A percentile compares a stretch with the other conserved stretches of the same genome.
Evolutionary conservation across 208 protist genomes (phyloP).

Genomic region (Giardia duodenalis): DNA sequence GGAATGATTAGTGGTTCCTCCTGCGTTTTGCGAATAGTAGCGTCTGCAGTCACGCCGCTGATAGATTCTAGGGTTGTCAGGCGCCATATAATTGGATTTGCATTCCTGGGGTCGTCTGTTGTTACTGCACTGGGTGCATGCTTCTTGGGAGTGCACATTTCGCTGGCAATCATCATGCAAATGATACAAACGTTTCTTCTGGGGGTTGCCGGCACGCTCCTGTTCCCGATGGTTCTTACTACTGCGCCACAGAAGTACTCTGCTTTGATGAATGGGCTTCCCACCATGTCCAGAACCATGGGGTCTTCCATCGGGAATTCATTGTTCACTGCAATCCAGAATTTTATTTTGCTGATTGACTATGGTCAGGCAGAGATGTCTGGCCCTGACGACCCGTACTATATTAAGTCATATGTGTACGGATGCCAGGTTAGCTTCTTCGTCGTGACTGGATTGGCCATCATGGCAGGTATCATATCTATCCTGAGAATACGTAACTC

Average conservation of each 20-base stretch:
- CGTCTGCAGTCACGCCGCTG: background rate
- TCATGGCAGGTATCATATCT: background rate
- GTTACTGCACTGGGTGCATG: background rate
- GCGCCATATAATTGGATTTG: background rate
- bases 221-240: background rate
- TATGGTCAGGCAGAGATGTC: background rate
- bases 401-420: background rate
- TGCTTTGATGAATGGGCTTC: background rate
- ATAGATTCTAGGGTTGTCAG: background rate
- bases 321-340: background rate
- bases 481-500: background rate
- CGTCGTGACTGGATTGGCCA: background rate
- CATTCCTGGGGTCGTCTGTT: background rate
- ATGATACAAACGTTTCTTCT: background rate
- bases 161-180: background rate
- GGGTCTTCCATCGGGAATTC: background rate
- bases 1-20: background rate
- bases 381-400: background rate
- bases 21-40: background rate
- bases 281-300: background rate
- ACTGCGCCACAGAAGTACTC: background rate
- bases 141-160: background rate
- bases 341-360: background rate
- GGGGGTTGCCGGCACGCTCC: background rate
- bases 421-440: background rate